Base-by-base conservation (phyloP, 208 protist genomes). In the Kentomonas sorsogonicus region DNA sequence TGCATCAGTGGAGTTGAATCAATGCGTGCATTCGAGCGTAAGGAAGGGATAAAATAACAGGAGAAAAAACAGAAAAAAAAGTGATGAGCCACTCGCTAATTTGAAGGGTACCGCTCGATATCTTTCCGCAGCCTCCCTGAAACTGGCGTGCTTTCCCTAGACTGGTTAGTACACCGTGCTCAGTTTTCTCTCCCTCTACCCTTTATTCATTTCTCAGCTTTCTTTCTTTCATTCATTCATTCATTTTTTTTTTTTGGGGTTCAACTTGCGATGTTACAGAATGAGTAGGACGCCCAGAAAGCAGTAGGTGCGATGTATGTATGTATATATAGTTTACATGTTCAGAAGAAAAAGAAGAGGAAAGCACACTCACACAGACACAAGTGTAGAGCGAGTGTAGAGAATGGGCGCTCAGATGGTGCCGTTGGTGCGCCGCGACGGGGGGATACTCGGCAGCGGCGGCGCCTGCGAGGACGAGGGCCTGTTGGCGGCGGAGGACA, bases 11-110 rank as follows among this genome's bases (percentile, higher is more conserved):
- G n/a, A n/a, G n/a, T n/a, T n/a, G n/a, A n/a, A n/a, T n/a, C n/a
- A n/a, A n/a, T n/a, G n/a, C n/a, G 22, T 9, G 22, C 16, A 46
- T 6, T 25, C 16, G 22, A 5, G 18, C 16, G 7, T 10, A 22
- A 22, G 18, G 22, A 46, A 18, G 22, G 18, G 9, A 11, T 11
- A 15, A 36, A 55, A 38, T 41, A 57, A 62, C 11, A 33, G 11
- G 23, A 43, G 29, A n/a, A 63, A 41, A 55, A 41, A 61, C 33
- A 61, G 27, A 53, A 33, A 48, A 43, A 59, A 46, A 70, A 61
- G 33, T 40, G 50, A 65, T 54, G 38, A 54, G 15, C 11, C 10
- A 25, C 1, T 54, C 9, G 10, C 40, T 7, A 43, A 3, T 15
- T 20, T 20, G 4, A 23, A 18, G 23, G 0, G 27, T 47, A n/a